These are phyloP conservation scores for Gonapodya prolifera DNA, from an alignment of 192 early-diverging fungal species.

Conservation along the genomic window DNA sequence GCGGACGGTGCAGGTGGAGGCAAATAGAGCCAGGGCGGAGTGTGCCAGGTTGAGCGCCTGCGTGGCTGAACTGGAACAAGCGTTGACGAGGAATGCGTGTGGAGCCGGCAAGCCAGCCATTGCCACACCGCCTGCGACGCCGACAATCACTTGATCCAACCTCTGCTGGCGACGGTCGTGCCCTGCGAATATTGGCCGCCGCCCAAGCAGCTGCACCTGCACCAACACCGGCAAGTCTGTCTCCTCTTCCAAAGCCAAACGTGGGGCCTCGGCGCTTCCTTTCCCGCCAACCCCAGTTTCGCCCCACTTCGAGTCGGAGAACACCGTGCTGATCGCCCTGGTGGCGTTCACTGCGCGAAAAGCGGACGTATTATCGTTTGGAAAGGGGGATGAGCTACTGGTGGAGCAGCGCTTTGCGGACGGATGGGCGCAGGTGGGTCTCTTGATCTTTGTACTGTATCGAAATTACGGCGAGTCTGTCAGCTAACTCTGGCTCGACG, in stretches of 20 bases:
- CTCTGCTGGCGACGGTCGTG: no score
- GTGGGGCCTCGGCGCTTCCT: background rate
- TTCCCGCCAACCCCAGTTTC: background rate
- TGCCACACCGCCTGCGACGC: background rate
- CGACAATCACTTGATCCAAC: no score
- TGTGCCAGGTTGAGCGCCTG: background rate
- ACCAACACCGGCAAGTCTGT: background rate
- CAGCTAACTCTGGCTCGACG: no score
- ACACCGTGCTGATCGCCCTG: background rate
- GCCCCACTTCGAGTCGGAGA: background rate
- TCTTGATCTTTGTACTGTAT: no score
- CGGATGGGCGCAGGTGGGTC: background rate
- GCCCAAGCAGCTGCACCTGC: background rate
- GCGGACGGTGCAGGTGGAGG: background rate
- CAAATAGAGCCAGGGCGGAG: background rate
- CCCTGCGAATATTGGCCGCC: background rate
- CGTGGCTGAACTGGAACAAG: background rate
- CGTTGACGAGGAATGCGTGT: background rate
- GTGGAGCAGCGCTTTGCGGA: background rate
- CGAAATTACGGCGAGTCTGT: no score
- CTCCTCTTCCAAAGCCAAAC: no score
- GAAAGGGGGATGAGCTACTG: background rate
- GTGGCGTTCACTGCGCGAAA: background rate
- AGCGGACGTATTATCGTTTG: background rate
- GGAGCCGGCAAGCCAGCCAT: background rate